Conservation (phyloP, 495 filamentous ascomycete species). For the Neurospora cerealis region DNA sequence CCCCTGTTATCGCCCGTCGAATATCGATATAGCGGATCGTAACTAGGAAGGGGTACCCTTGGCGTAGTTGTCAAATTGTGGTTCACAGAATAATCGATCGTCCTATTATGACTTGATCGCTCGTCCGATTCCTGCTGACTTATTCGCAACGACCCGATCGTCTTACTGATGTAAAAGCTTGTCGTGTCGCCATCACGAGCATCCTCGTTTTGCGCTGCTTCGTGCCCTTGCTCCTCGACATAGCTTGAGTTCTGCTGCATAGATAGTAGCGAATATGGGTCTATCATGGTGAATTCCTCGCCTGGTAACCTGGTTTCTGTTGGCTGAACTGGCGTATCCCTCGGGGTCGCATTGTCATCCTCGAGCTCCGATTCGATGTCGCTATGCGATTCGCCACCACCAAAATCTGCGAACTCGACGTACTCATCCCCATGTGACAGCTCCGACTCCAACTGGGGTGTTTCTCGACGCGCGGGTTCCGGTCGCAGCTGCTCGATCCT, state of each 20-base stretch:
- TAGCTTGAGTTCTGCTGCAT: constrained; percentile 28
- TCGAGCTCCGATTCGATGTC: constrained; percentile 12
- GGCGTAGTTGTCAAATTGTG: background rate
- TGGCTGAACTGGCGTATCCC: constrained; percentile 8
- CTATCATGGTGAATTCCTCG: constrained; percentile 43
- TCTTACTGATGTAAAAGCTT: constrained; percentile 33
- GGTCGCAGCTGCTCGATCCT: background rate
- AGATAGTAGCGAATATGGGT: constrained; percentile 32
- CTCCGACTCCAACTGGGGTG: constrained; percentile 7
- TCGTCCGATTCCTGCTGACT: background rate
- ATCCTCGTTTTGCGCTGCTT: constrained; percentile 21
- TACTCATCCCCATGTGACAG: constrained; percentile 5
- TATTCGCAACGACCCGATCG: constrained; percentile 22
- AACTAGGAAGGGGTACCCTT: background rate
- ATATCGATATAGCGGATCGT: background rate
- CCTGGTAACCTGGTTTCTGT: constrained; percentile 31
- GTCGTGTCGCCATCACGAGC: constrained; percentile 36
- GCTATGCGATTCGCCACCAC: constrained; percentile 14
- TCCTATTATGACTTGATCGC: background rate
- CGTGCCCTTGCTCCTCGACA: constrained; percentile 22
- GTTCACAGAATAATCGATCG: background rate
- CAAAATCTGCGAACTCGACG: constrained; percentile 6
- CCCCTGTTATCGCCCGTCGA: background rate
- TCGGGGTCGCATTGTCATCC: background rate
- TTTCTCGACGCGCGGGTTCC: background rate